Percentiles rank a stretch among this genome's conserved stretches.
phyloP scores from a whole-genome alignment of 1,139 yeast genomes.

The Protomyces gravidus region DNA sequence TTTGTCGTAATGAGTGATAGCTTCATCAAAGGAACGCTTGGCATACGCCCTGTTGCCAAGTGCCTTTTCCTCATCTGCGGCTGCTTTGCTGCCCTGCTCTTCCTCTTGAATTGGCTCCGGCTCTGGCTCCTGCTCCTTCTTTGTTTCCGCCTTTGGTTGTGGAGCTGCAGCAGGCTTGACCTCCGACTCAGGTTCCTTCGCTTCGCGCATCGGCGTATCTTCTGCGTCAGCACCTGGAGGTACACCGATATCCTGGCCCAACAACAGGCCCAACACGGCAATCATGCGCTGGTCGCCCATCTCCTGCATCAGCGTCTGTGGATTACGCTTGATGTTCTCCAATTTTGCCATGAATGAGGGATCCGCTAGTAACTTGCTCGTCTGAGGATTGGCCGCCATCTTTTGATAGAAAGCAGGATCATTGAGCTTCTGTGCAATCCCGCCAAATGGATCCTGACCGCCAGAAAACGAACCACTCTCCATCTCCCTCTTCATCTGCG shows the following conservation, averaged over 20 bases:
- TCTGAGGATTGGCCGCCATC: constrained; percentile 78
- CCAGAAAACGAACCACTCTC: constrained; percentile 39
- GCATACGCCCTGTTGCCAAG: constrained; percentile 86
- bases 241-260: constrained; percentile 44
- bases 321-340: constrained; percentile 61
- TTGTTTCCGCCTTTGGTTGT: constrained; percentile 36
- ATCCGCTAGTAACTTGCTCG: constrained; percentile 80
- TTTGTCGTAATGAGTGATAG: constrained; percentile 74
- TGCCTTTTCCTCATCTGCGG: constrained; percentile 76
- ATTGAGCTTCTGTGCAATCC: constrained; percentile 67
- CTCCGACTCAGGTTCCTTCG: constrained; percentile 32
- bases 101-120: constrained; percentile 36
- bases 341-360: constrained; percentile 76
- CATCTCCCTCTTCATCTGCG: constrained; percentile 47
- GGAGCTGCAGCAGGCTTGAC: constrained; percentile 36
- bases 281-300: constrained; percentile 75
- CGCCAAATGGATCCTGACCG: constrained; percentile 59
- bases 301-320: constrained; percentile 40
- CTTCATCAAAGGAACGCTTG: constrained; percentile 83
- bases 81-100: constrained; percentile 44
- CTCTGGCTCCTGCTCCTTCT: constrained; percentile 38
- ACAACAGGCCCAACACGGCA: constrained; percentile 78
- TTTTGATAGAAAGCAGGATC: constrained; percentile 77
- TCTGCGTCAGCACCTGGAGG: constrained; percentile 31
- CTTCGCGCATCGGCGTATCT: constrained; percentile 35